A percentile compares a stretch with the other conserved stretches of the same genome.
phyloP scores from a whole-genome alignment of 2,329 filamentous ascomycete species.

The Monilinia aucupariae region DNA sequence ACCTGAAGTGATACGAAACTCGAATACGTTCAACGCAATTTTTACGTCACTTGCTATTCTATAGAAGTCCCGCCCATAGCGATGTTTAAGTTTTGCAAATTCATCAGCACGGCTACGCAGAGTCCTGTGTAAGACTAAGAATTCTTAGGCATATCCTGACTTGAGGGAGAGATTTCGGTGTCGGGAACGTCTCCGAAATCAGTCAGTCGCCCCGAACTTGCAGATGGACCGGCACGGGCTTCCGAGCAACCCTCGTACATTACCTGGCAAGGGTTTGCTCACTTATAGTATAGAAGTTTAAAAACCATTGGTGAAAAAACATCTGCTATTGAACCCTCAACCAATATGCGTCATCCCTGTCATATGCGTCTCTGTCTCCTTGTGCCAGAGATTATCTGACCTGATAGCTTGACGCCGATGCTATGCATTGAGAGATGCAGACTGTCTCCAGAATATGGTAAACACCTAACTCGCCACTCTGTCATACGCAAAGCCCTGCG shows the following conservation, averaged over 20 bases:
- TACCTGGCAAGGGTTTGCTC: background rate
- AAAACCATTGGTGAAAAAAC: background rate
- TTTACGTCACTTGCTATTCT: background rate
- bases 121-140: background rate
- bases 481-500: constrained; percentile 1
- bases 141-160: background rate
- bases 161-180: background rate
- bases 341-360: background rate
- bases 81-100: background rate
- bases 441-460: background rate
- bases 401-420: background rate
- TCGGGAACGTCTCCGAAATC: constrained; percentile 5
- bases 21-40: background rate
- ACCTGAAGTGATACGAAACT: background rate
- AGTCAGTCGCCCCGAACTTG: background rate
- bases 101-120: background rate
- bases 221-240: constrained; percentile 3
- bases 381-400: background rate
- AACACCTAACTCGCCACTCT: background rate
- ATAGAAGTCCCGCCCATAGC: background rate
- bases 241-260: background rate
- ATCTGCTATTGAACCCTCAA: background rate
- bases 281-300: background rate
- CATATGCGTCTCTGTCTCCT: background rate
- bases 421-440: constrained; percentile 4